These are phyloP conservation scores for Blastobotrys malaysiensis DNA, from an alignment of 1,139 yeast species.

Conservation along the genomic window DNA sequence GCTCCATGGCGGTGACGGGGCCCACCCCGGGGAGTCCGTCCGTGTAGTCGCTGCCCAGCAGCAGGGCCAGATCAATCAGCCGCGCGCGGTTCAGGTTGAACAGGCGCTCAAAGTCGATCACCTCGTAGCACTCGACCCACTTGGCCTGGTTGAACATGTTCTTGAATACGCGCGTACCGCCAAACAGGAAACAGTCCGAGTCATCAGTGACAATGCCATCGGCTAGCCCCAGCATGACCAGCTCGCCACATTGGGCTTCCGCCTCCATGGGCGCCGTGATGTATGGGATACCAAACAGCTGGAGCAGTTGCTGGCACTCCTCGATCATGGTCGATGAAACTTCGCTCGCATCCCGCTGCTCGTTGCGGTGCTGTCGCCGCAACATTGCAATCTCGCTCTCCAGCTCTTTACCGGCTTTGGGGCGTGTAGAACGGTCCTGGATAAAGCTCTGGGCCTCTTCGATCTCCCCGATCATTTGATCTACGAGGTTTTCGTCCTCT, in stretches of 20 bases:
- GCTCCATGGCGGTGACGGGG: constrained; percentile 87
- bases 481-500: constrained; percentile 63
- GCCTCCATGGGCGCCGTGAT: constrained; percentile 98
- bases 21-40: constrained; percentile 90
- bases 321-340: constrained; percentile 81
- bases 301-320: constrained; percentile 83
- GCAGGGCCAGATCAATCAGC: constrained; percentile 70
- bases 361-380: constrained; percentile 52
- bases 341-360: constrained; percentile 83
- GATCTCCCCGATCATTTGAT: constrained; percentile 63
- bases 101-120: constrained; percentile 52
- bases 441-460: constrained; percentile 63
- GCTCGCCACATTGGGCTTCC: constrained; percentile 93
- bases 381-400: constrained; percentile 50
- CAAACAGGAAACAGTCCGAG: constrained; percentile 93
- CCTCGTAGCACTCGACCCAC: constrained; percentile 80
- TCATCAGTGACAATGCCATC: constrained; percentile 98
- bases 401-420: constrained; percentile 37
- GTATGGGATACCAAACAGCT: constrained; percentile 87
- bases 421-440: background rate
- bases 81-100: constrained; percentile 60
- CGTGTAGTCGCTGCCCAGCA: constrained; percentile 91
- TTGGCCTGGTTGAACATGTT: constrained; percentile 93
- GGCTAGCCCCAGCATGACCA: constrained; percentile 59
- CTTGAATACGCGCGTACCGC: constrained; percentile 78